Evolutionary conservation across 2,329 filamentous ascomycete genomes (phyloP), one percentile per base, ranked within the genome.

Genomic region (Trichophyton schoenleinii): DNA sequence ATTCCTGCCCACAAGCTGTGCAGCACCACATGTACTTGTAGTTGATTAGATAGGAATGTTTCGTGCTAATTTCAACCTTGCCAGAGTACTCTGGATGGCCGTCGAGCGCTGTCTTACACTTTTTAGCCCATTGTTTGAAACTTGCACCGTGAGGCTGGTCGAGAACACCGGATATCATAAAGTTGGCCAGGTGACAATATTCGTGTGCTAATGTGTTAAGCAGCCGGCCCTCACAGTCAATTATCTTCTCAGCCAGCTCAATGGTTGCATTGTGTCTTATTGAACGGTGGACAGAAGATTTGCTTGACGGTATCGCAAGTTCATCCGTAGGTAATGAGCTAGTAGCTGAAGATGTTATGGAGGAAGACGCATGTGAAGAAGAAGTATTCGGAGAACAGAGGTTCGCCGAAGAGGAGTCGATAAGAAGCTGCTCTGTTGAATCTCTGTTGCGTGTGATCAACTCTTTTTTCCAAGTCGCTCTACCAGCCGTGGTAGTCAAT

Each of bases 141-240:
- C 89, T 87, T 11, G 82, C 80, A 22, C 91, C 91, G 70, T 96
- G 91, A 0, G 91, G 89, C 64, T 88, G 86, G 61, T 84, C 85
- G 49, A 83, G 86, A 41, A 91, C 78, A 41, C 86, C 84, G 57
- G 81, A 86, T 64, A 97, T 78, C 84, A 97, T 95, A 73, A 92
- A 96, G 68, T 91, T 95, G 49, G 89, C 87, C 1, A 97, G 77
- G 70, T 99, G 94, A 72, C 94, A 97, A 77, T 94, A 97, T 69
- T 99, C 94, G 72, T 99, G 94, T 0, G 92, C 90, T n/a, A 97
- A 76, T 0, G 94, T 91, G 72, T 96, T 96, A 65, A 94, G 80
- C 0, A 97, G 81, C 2, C 89, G 84, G 62, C 87, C 74, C 66
- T 88, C 83, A 68, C 87, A 82, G 70, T 90, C 85, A 64, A 97